Conservation (phyloP, 2,329 filamentous ascomycete genomes). For the Phialemonium atrogriseum region DNA sequence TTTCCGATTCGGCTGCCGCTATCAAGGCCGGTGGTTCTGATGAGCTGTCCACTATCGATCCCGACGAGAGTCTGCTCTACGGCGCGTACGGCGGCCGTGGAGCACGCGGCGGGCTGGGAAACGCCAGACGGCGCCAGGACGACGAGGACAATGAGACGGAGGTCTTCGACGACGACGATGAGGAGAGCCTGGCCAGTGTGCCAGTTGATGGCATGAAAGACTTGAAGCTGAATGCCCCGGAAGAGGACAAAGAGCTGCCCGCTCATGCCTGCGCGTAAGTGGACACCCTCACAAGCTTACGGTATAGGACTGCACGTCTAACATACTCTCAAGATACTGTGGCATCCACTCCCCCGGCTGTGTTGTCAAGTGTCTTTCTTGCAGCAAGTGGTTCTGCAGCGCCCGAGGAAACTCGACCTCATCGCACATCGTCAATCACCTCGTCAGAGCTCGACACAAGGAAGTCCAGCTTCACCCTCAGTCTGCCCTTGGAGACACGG, state of each 20-base stretch:
- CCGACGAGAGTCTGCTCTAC: constrained; percentile 76
- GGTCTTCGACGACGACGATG: constrained; percentile 73
- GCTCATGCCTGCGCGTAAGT: constrained; percentile 92
- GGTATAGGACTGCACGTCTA: constrained; percentile 13
- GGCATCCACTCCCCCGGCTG: constrained; percentile 93
- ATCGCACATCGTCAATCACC: constrained; percentile 96
- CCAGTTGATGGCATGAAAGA: constrained; percentile 69
- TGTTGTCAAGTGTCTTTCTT: constrained; percentile 92
- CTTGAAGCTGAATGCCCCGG: constrained; percentile 46
- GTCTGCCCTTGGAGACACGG: constrained; percentile 89
- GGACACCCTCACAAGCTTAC: constrained; percentile 4
- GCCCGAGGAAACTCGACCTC: constrained; percentile 93
- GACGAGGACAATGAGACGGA: constrained; percentile 89
- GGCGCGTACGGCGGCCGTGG: constrained; percentile 55
- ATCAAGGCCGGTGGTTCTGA: constrained; percentile 84
- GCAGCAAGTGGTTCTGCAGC: constrained; percentile 99
- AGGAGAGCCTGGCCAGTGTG: constrained; percentile 68
- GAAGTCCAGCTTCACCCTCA: constrained; percentile 94
- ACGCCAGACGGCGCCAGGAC: constrained; percentile 51
- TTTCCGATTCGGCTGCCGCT: constrained; percentile 74
- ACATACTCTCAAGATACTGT: constrained; percentile 61
- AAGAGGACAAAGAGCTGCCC: constrained; percentile 87
- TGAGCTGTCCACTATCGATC: constrained; percentile 59
- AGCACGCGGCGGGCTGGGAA: constrained; percentile 39
- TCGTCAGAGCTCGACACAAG: constrained; percentile 95